A percentile compares a stretch with the other conserved stretches of the same genome.
Conservation (phyloP, 495 filamentous ascomycete genomes). For the Aspergillus bertholletiae region DNA sequence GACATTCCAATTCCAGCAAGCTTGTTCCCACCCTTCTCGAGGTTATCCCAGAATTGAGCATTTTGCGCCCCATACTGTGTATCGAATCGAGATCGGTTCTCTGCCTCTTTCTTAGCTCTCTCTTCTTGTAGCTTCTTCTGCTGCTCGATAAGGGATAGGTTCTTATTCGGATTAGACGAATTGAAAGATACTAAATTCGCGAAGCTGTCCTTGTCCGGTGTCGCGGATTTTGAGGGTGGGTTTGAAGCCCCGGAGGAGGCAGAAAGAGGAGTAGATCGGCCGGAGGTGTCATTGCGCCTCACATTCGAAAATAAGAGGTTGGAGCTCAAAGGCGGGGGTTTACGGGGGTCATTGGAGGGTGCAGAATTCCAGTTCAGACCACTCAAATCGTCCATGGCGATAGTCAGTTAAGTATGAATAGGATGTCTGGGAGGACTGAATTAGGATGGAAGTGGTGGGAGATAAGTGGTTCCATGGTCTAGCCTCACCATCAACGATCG, state of each 20-base stretch:
- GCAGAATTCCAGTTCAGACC: constrained; percentile 52
- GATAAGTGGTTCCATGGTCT: constrained; percentile 10
- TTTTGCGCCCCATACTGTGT: constrained; percentile 66
- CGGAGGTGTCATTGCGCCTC: constrained; percentile 57
- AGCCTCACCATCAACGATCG: constrained; percentile 14
- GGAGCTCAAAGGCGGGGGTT: constrained; percentile 50
- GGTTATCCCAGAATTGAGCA: constrained; percentile 68
- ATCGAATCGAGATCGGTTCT: constrained; percentile 64
- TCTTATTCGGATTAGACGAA: constrained; percentile 59
- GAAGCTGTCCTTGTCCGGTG: constrained; percentile 78
- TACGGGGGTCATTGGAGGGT: constrained; percentile 31
- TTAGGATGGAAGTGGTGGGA: constrained; percentile 21
- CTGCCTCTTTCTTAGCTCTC: constrained; percentile 70
- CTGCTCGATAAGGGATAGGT: constrained; percentile 76
- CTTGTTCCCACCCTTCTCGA: constrained; percentile 47
- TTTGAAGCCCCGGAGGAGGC: constrained; percentile 48
- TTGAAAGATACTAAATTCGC: constrained; percentile 80
- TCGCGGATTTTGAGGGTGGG: constrained; percentile 52
- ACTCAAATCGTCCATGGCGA: constrained; percentile 55
- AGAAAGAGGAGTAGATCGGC: constrained; percentile 65
- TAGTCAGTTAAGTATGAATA: constrained; percentile 5
- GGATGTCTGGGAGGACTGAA: constrained; percentile 18
- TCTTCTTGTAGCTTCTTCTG: constrained; percentile 79
- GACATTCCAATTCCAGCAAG: constrained; percentile 28
- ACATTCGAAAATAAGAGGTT: constrained; percentile 56